A percentile compares a stretch with the other conserved stretches of the same genome.
Conservation (phyloP, 768 basidiomycete genomes). For the Kwoniella mangroviensis region DNA sequence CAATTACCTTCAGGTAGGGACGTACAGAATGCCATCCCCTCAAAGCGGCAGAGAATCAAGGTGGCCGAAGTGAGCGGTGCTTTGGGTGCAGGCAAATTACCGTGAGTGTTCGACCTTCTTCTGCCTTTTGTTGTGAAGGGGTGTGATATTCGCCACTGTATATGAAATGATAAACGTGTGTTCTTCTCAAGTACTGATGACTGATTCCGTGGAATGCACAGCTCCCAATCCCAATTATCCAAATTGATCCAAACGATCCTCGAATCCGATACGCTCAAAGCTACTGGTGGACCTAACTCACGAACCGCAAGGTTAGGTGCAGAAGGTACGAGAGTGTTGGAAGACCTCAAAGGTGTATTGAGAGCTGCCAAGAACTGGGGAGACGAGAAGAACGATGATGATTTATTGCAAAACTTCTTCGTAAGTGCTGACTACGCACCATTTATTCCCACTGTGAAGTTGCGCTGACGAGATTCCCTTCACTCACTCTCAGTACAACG, state of each 20-base stretch:
- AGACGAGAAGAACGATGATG: slow-evolving; percentile 58
- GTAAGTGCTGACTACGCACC: slow-evolving; percentile 31
- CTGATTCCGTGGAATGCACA: slow-evolving; percentile 1
- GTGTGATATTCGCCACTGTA: slow-evolving; percentile 4
- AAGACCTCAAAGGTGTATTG: slow-evolving; percentile 54
- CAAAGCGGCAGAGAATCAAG: slow-evolving; percentile 47
- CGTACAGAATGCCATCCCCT: slow-evolving; percentile 44
- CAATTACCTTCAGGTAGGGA: slow-evolving; percentile 42
- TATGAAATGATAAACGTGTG: background rate
- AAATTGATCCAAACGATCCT: slow-evolving; percentile 47
- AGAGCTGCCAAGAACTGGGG: slow-evolving; percentile 53
- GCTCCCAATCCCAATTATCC: slow-evolving; percentile 55
- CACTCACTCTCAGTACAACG: slow-evolving; percentile 46
- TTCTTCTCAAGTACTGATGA: background rate
- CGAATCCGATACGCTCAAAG: slow-evolving; percentile 54
- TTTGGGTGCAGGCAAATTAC: slow-evolving; percentile 57
- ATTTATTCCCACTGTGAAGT: background rate
- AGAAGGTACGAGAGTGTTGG: slow-evolving; percentile 56
- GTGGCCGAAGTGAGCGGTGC: slow-evolving; percentile 54
- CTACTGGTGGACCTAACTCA: slow-evolving; percentile 49
- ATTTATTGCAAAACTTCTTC: slow-evolving; percentile 57
- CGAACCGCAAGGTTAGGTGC: slow-evolving; percentile 54
- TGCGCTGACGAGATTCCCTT: background rate
- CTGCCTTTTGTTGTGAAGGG: background rate
- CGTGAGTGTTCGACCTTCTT: slow-evolving; percentile 32